Evolutionary conservation across 2,329 filamentous ascomycete genomes (phyloP).

Genomic region (Cladophialophora bantiana): DNA sequence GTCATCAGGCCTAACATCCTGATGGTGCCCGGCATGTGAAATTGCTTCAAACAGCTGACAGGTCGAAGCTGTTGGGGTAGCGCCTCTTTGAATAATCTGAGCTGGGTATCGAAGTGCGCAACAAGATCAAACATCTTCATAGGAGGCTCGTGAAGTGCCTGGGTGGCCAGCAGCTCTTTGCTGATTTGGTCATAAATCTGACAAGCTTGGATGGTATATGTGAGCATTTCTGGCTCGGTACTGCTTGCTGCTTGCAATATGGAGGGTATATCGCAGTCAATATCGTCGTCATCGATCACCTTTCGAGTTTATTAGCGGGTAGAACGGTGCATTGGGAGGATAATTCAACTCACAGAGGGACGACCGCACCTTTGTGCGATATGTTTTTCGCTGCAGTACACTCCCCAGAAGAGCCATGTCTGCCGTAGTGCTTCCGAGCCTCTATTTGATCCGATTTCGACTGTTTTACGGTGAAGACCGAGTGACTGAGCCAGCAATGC

Average conservation of each 20-base stretch:
- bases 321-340: no score
- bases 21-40: not conserved
- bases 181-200: constrained; percentile 3
- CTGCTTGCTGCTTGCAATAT: not conserved
- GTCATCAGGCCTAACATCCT: constrained; percentile 2
- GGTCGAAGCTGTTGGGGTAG: constrained; percentile 1
- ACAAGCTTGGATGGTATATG: not conserved
- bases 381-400: constrained; percentile 24
- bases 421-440: constrained; percentile 2
- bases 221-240: not conserved
- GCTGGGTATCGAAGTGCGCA: not conserved
- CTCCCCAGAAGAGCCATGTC: constrained; percentile 24
- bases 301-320: not conserved
- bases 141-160: constrained; percentile 4
- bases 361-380: constrained; percentile 11
- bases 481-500: constrained; percentile 5
- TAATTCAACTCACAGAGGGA: constrained; percentile 19
- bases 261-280: constrained; percentile 16
- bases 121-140: constrained; percentile 10
- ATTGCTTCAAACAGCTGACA: constrained; percentile 8
- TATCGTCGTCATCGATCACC: constrained; percentile 22
- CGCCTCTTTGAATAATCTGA: constrained; percentile 9
- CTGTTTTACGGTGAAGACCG: constrained; percentile 16
- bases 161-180: not conserved
- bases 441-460: no score